These are phyloP conservation scores for Cydonia oblonga DNA, from an alignment of 331 rosid species.

Conservation along the genomic window DNA sequence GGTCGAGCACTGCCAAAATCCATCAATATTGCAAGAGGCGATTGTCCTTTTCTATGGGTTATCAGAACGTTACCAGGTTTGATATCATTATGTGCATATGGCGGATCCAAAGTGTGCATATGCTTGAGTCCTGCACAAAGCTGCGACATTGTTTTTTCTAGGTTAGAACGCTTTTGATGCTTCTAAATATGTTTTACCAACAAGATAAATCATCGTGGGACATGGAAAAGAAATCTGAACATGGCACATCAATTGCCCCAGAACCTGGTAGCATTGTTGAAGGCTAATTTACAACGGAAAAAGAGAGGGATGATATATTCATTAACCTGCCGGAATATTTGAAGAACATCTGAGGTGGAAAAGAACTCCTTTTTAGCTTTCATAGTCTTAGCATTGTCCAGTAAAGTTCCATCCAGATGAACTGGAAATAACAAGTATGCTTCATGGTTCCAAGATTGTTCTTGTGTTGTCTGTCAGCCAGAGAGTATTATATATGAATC, in stretches of 20 bases:
- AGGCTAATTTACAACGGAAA: background rate
- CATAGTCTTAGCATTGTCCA: conserved; percentile 79
- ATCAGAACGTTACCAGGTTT: conserved; percentile 91
- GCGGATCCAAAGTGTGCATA: conserved; percentile 83
- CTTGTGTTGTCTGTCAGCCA: conserved; percentile 59
- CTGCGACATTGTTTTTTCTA: conserved; percentile 36
- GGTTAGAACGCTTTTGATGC: conserved; percentile 21
- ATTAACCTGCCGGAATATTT: conserved; percentile 77
- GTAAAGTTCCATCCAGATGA: conserved; percentile 93
- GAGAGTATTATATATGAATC: conserved; percentile 9
- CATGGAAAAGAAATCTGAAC: background rate
- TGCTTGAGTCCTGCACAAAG: conserved; percentile 93
- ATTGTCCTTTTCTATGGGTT: conserved; percentile 62
- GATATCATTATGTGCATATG: conserved; percentile 93
- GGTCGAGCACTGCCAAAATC: conserved; percentile 97
- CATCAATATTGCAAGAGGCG: conserved; percentile 91
- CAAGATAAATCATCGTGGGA: background rate
- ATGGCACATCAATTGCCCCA: background rate
- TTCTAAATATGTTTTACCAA: background rate
- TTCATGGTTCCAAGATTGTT: conserved; percentile 82
- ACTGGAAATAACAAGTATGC: conserved; percentile 94
- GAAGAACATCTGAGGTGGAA: conserved; percentile 82
- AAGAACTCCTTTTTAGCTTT: conserved; percentile 63
- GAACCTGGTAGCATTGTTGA: background rate
- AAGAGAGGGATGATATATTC: background rate